phyloP scores from a whole-genome alignment of 164 flowering plant genomes.

The Macadamia integrifolia region DNA sequence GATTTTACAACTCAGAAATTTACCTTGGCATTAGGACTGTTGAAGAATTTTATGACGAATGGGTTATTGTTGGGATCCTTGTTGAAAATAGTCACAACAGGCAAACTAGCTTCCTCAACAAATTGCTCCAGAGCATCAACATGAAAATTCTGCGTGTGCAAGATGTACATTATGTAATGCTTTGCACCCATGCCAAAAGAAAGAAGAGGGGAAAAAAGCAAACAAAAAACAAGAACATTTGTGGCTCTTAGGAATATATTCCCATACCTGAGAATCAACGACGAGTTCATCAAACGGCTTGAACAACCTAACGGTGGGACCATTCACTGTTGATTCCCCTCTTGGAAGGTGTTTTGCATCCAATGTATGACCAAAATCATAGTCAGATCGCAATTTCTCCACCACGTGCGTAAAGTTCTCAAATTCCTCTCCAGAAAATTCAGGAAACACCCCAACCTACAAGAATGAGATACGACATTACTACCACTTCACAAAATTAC shows the following conservation, averaged over 20 bases:
- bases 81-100: slow-evolving; percentile 54
- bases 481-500: not conserved
- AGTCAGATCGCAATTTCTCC: slow-evolving; percentile 77
- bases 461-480: slow-evolving; percentile 1
- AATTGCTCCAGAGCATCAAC: slow-evolving; percentile 63
- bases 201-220: not conserved
- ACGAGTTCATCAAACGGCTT: slow-evolving; percentile 94
- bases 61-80: slow-evolving; percentile 70
- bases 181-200: not conserved
- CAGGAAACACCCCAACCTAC: slow-evolving; percentile 83
- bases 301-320: slow-evolving; percentile 65
- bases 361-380: slow-evolving; percentile 75
- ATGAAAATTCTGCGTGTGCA: slow-evolving; percentile 54
- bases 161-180: too few species aligned
- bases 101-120: slow-evolving; percentile 64
- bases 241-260: not conserved
- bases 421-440: slow-evolving; percentile 81
- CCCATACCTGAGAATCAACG: slow-evolving; percentile 70
- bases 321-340: slow-evolving; percentile 63
- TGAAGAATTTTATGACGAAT: slow-evolving; percentile 64
- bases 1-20: too few species aligned
- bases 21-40: slow-evolving; percentile 67
- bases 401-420: slow-evolving; percentile 55
- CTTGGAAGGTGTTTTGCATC: slow-evolving; percentile 81
- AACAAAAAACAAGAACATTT: not conserved